A percentile compares a stretch with the other conserved stretches of the same genome.
Conservation (phyloP, 169 alveolate species). For the Plasmodium gonderi region DNA sequence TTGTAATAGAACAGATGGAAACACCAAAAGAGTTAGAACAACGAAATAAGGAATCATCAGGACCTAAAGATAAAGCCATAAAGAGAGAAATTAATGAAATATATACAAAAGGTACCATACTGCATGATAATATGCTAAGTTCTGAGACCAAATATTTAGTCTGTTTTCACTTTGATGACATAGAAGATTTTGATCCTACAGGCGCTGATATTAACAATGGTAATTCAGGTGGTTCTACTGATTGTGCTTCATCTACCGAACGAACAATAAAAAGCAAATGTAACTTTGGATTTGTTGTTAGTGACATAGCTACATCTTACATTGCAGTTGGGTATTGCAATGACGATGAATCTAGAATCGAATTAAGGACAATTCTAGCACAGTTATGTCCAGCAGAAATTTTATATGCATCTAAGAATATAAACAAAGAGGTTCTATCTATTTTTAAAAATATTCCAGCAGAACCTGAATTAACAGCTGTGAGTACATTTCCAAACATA, state of each 20-base stretch:
- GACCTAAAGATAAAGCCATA: slow-evolving; percentile 91
- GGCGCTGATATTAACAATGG: not conserved
- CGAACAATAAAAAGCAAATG: slow-evolving; percentile 16
- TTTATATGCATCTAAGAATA: slow-evolving; percentile 77
- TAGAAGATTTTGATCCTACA: slow-evolving; percentile 13
- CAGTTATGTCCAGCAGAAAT: slow-evolving; percentile 89
- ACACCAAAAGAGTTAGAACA: slow-evolving; percentile 95
- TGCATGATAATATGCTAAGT: slow-evolving; percentile 86
- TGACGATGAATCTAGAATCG: slow-evolving; percentile 80
- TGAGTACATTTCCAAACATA: slow-evolving; percentile 39
- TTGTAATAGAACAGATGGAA: slow-evolving; percentile 99
- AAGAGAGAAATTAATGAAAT: slow-evolving; percentile 94
- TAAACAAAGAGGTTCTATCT: slow-evolving; percentile 61
- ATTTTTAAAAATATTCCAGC: slow-evolving; percentile 76
- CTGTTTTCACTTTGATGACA: slow-evolving; percentile 77
- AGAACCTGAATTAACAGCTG: slow-evolving; percentile 70
- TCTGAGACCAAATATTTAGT: slow-evolving; percentile 81
- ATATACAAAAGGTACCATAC: slow-evolving; percentile 94
- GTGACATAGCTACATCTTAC: slow-evolving; percentile 88
- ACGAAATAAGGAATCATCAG: slow-evolving; percentile 80
- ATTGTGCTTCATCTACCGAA: not conserved
- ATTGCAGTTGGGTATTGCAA: slow-evolving; percentile 86
- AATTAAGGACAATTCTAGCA: slow-evolving; percentile 82
- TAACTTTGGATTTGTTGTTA: slow-evolving; percentile 89
- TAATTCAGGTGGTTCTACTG: not conserved